phyloP scores from a whole-genome alignment of 2,329 filamentous ascomycete genomes.

The Colletotrichum sublineola region DNA sequence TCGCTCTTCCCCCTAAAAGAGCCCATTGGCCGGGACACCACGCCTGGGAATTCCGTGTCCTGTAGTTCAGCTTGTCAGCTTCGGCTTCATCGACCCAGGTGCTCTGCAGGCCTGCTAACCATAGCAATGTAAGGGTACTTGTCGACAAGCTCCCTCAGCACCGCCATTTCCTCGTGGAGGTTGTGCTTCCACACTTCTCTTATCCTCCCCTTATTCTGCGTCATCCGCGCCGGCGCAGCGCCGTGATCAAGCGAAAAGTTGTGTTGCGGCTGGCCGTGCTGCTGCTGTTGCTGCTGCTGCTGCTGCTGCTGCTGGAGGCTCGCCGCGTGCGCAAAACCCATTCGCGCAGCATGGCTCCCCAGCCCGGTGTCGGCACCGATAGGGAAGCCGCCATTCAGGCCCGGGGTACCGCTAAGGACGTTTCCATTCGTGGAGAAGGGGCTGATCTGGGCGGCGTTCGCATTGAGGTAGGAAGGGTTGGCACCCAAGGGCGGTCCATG shows the following conservation, averaged over 20 bases:
- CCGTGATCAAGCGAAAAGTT: conserved; percentile 40
- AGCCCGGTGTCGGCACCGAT: conserved; percentile 78
- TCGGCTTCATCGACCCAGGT: conserved; percentile 8
- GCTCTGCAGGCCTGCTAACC: conserved; percentile 68
- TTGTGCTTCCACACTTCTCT: conserved; percentile 97
- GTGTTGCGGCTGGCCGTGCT: conserved; percentile 60
- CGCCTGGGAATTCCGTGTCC: conserved; percentile 99
- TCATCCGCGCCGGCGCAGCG: conserved; percentile 59
- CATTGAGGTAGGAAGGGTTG: conserved; percentile 79
- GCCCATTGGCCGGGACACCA: conserved; percentile 95
- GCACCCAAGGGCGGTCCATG: conserved; percentile 69
- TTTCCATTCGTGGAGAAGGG: conserved; percentile 73
- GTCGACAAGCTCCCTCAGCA: conserved; percentile 85
- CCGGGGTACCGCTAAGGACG: conserved; percentile 70
- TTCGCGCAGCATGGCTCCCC: conserved; percentile 87
- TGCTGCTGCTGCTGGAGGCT: conserved; percentile 65
- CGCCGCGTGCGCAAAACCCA: conserved; percentile 85
- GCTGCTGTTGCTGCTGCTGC: conserved; percentile 69
- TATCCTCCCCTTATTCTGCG: conserved; percentile 85
- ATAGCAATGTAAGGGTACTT: conserved; percentile 97
- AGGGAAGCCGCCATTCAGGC: conserved; percentile 67
- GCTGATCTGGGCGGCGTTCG: conserved; percentile 75
- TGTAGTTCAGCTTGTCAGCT: conserved; percentile 53
- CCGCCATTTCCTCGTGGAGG: conserved; percentile 88
- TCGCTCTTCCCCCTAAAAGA: conserved; percentile 95